These are phyloP conservation scores for Oryza brachyantha DNA, from an alignment of 176 grass and related monocot species.

Conservation along the genomic window DNA sequence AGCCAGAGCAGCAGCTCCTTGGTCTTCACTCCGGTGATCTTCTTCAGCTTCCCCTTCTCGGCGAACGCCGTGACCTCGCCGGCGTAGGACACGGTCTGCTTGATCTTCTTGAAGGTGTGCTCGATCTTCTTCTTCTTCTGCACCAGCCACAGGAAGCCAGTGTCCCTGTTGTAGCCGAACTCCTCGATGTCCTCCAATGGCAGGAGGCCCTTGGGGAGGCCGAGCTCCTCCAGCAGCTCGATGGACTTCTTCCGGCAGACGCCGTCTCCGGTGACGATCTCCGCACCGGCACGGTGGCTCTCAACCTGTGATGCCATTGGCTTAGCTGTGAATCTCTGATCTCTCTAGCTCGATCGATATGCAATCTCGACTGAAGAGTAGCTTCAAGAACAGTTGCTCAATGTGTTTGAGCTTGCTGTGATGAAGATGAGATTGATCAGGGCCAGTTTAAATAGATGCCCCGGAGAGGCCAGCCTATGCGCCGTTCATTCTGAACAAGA, in stretches of 20 bases:
- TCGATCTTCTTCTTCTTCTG: conserved; percentile 37
- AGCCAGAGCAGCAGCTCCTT: conserved; percentile 43
- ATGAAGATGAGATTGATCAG: neutral
- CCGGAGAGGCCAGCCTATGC: neutral
- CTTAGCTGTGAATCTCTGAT: neutral
- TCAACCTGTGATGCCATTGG: neutral
- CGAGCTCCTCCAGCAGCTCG: conserved; percentile 16
- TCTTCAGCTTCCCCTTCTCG: conserved; percentile 7
- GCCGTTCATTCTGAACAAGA: neutral
- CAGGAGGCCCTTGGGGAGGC: conserved; percentile 36
- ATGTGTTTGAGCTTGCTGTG: neutral
- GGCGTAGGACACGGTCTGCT: conserved; percentile 22
- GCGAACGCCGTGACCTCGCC: neutral
- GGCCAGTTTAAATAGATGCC: neutral
- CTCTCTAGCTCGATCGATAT: neutral
- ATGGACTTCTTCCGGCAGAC: conserved; percentile 15
- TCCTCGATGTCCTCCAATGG: conserved; percentile 31
- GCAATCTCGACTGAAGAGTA: neutral
- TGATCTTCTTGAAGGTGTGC: conserved; percentile 45
- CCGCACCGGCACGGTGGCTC: neutral
- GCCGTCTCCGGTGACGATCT: neutral
- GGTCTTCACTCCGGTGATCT: conserved; percentile 30
- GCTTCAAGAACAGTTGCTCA: no score
- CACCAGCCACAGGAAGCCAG: conserved; percentile 27
- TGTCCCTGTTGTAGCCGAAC: conserved; percentile 5